Percentiles rank a stretch among this genome's conserved stretches.
Evolutionary conservation across 2,329 filamentous ascomycete species (phyloP).

Genomic region (Ascocoryne sarcoides): DNA sequence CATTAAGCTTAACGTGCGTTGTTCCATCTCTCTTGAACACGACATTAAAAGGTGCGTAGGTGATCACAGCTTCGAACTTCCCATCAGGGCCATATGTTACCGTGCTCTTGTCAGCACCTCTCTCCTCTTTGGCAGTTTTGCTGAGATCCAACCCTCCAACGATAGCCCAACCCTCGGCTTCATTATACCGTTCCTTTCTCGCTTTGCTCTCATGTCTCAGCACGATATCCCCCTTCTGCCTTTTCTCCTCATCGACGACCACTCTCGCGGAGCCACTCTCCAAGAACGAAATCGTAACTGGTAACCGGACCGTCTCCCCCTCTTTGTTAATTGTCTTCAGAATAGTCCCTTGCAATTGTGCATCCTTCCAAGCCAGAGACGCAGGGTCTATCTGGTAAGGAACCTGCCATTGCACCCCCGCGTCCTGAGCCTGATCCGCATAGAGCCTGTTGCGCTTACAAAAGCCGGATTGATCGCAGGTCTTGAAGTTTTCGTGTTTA

Average conservation of each 20-base stretch:
- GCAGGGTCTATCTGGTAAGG: constrained; percentile 71
- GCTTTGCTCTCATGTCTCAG: constrained; percentile 75
- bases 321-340: constrained; percentile 64
- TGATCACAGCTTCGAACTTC: constrained; percentile 75
- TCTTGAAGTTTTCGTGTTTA: constrained; percentile 97
- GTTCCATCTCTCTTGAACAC: constrained; percentile 79
- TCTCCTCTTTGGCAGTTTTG: constrained; percentile 58
- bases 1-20: constrained; percentile 81
- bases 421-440: constrained; percentile 64
- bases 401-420: constrained; percentile 61
- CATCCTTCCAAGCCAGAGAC: constrained; percentile 67
- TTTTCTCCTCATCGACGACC: constrained; percentile 82
- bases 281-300: constrained; percentile 79
- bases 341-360: constrained; percentile 71
- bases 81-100: constrained; percentile 71
- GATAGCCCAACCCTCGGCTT: constrained; percentile 76
- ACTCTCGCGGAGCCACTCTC: constrained; percentile 83
- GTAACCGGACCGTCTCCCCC: constrained; percentile 65
- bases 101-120: constrained; percentile 60
- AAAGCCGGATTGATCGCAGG: constrained; percentile 90
- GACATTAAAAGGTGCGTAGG: constrained; percentile 72
- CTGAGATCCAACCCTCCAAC: constrained; percentile 72
- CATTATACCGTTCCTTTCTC: constrained; percentile 90
- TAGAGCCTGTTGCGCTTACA: constrained; percentile 90
- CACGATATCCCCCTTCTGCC: constrained; percentile 81